Evolutionary conservation across 139 green algal genomes (phyloP), one percentile per base, ranked within the genome.

Genomic region (Raphidocelis subcapitata): DNA sequence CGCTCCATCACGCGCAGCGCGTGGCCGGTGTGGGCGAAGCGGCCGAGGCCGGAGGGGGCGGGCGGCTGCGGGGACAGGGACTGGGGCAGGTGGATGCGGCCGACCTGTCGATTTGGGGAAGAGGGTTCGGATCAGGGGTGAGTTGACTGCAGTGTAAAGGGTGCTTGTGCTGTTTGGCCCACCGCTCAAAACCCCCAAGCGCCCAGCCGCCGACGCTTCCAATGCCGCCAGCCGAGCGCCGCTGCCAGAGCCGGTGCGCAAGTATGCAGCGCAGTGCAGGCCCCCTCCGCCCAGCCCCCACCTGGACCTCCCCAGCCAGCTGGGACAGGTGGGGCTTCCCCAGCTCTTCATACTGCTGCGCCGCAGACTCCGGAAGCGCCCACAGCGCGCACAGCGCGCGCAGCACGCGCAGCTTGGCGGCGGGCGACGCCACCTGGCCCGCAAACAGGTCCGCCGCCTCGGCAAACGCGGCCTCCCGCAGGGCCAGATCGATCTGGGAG

Each of bases 1-100:
- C 86, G 75, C 83, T 99, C 95, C 85, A 99, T 91, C 26, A 96
- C 60, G 12, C 95, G 86, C 78, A 94, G 87, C 0, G 89, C 85
- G 59, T 95, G 87, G 8, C 87, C 92, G 0, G 95, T 98, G 57
- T 72, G 67, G 5, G 90, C 89, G 87, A 98, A 99, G 35, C 72
- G 86, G 54, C 80, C 79, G 23, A 51, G 61, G 18, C 69, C 77
- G 24, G 24, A 56, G 28, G 57, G 67, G 0, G 73, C 35, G 3
- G 65, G 59, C 47, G 52, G 49, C 62, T 72, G 63, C 18, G 52
- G 16, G 2, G 47, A 31, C 44, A 44, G n/a, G n/a, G 49, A 18
- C 44, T 15, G 55, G 3, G 67, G 55, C 3, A 76, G 74, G 26
- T 23, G 32, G 28, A 56, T 51, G 59, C 74, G 68, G 28, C 74